These are phyloP conservation scores for Guadua angustifolia DNA, from an alignment of 176 grass and related monocot genomes.

Conservation along the genomic window DNA sequence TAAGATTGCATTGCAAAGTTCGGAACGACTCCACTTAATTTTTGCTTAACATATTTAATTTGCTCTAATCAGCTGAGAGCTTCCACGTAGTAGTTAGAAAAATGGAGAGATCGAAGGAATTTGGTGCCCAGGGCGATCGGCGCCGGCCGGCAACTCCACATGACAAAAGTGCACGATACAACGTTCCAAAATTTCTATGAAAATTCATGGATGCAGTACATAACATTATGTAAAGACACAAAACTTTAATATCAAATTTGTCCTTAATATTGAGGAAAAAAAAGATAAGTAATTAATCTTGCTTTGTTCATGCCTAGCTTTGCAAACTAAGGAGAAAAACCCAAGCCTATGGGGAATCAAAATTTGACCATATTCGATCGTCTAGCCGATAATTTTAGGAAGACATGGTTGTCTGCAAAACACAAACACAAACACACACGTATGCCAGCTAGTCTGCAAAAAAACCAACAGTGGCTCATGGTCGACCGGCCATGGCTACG, in stretches of 20 bases:
- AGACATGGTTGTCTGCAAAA: too few relatives aligned
- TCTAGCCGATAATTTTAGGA: neutral
- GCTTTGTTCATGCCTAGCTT: neutral
- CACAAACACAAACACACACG: too few relatives aligned
- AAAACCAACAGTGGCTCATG: neutral
- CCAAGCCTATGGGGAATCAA: neutral
- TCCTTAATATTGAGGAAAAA: neutral
- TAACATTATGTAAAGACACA: neutral
- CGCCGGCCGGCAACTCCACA: neutral
- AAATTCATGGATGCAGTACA: neutral
- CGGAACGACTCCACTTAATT: neutral
- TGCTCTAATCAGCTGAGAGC: neutral
- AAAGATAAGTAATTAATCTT: neutral
- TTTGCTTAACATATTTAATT: too few relatives aligned
- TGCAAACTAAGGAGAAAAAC: neutral
- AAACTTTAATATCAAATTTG: neutral
- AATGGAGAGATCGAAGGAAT: neutral
- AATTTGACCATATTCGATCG: neutral
- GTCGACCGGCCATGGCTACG: neutral
- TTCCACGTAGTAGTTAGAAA: neutral
- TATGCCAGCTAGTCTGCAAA: neutral
- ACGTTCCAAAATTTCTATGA: neutral
- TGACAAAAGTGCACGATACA: neutral
- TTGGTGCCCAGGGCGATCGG: neutral
- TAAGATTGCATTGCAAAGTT: neutral